These are phyloP conservation scores for Aphanomyces stellatus DNA, from an alignment of 352 stramenopile species.

Conservation along the genomic window DNA sequence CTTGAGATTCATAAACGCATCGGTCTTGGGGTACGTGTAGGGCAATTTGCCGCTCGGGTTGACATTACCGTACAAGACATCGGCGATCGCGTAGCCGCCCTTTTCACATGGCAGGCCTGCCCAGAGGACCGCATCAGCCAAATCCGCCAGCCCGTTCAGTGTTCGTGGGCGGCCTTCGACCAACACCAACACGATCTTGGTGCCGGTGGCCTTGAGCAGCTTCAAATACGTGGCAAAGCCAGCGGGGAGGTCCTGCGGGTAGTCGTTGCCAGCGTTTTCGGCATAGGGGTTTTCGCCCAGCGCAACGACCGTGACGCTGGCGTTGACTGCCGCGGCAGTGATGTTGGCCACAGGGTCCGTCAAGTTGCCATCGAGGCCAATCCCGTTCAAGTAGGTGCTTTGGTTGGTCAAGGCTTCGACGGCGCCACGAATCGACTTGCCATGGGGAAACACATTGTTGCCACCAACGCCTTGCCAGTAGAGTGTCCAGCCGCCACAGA, in stretches of 20 bases:
- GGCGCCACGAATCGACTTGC: constrained; percentile 47
- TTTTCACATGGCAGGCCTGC: constrained; percentile 70
- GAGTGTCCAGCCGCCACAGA: constrained; percentile 63
- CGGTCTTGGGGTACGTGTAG: constrained; percentile 72
- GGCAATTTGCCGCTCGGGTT: constrained; percentile 70
- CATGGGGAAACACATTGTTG: constrained; percentile 51
- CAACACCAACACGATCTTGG: constrained; percentile 62
- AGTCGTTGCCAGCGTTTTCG: constrained; percentile 74
- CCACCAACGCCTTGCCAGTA: constrained; percentile 58
- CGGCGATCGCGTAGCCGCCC: constrained; percentile 59
- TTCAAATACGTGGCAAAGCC: constrained; percentile 57
- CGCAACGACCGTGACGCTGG: constrained; percentile 61
- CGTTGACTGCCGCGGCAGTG: constrained; percentile 34
- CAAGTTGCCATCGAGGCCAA: constrained; percentile 27
- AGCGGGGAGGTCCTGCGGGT: constrained; percentile 38
- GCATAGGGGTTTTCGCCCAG: constrained; percentile 70
- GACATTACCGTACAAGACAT: constrained; percentile 59
- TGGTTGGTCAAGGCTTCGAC: constrained; percentile 11
- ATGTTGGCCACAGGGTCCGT: constrained; percentile 30
- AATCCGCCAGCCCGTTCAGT: constrained; percentile 32
- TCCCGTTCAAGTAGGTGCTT: constrained; percentile 52
- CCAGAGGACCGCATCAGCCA: constrained; percentile 48
- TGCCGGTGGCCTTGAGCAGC: constrained; percentile 35
- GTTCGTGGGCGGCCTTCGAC: constrained; percentile 55
- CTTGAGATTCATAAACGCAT: constrained; percentile 37